Conservation (phyloP, 306 rosid genomes). For the Geum urbanum region DNA sequence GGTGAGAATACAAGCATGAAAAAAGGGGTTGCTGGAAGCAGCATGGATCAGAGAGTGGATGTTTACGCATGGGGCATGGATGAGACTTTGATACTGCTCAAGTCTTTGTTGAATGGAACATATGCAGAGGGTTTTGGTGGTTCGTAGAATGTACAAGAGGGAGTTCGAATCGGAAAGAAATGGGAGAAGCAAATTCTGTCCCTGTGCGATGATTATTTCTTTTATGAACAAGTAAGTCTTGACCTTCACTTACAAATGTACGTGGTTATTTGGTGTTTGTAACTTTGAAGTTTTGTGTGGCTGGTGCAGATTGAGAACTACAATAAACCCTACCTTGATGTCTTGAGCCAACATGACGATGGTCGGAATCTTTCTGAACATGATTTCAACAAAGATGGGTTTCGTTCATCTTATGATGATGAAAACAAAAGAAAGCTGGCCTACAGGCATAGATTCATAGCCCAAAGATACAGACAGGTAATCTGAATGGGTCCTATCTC, state of each 20-base stretch:
- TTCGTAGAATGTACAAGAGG: conserved; percentile 63
- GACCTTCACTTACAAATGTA: conserved; percentile 11
- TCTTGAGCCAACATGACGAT: conserved; percentile 60
- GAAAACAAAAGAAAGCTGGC: conserved; percentile 70
- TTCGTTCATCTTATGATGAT: conserved; percentile 54
- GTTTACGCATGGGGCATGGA: conserved; percentile 94
- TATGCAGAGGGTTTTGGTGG: conserved; percentile 67
- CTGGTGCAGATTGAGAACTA: conserved; percentile 74
- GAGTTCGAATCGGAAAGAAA: conserved; percentile 66
- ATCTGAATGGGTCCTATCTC: conserved; percentile 3
- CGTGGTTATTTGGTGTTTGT: neutral
- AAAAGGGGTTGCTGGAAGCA: conserved; percentile 24
- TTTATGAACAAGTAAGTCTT: conserved; percentile 68
- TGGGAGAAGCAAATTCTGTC: conserved; percentile 87
- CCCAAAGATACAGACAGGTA: conserved; percentile 65
- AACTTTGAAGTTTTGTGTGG: conserved; percentile 9
- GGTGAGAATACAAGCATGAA: conserved; percentile 30
- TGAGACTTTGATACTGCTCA: conserved; percentile 84
- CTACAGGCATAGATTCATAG: conserved; percentile 73
- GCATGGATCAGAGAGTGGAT: conserved; percentile 39
- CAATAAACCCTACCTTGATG: conserved; percentile 68
- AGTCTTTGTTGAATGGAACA: conserved; percentile 71
- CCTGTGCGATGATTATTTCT: conserved; percentile 72
- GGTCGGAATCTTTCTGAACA: conserved; percentile 72
- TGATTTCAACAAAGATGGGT: conserved; percentile 68